These are phyloP conservation scores for Gnaphalium uliginosum DNA, from an alignment of 129 eudicot species.

Conservation along the genomic window DNA sequence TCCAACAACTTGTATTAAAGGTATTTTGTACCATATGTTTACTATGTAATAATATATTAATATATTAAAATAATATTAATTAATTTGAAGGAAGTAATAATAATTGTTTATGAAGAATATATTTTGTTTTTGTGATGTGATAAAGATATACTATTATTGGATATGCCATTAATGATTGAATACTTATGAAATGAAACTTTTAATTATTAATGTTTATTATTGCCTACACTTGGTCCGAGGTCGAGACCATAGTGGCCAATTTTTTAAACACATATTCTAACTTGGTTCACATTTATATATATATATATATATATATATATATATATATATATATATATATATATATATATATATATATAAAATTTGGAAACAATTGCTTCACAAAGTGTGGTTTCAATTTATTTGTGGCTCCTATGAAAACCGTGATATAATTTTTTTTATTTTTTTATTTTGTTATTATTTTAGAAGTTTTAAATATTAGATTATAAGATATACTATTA, in stretches of 20 bases:
- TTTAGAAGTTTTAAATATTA: no score
- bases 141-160: background rate
- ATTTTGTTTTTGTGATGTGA: no score
- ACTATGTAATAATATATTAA: no score
- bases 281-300: background rate
- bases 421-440: background rate
- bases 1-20: background rate
- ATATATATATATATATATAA: no score
- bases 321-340: no score
- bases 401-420: background rate
- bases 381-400: background rate
- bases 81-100: no score
- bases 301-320: no score
- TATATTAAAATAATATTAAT: no score
- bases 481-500: no score
- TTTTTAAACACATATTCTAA: background rate
- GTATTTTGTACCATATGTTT: background rate
- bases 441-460: no score
- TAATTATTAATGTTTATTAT: background rate
- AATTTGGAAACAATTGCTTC: background rate
- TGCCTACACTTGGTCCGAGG: background rate
- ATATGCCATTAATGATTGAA: background rate
- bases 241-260: background rate
- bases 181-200: background rate
- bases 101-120: background rate